Evolutionary conservation across 139 green algal species (phyloP), one percentile per base, ranked within the genome.

Genomic region (Chlamydomonas eustigma): DNA sequence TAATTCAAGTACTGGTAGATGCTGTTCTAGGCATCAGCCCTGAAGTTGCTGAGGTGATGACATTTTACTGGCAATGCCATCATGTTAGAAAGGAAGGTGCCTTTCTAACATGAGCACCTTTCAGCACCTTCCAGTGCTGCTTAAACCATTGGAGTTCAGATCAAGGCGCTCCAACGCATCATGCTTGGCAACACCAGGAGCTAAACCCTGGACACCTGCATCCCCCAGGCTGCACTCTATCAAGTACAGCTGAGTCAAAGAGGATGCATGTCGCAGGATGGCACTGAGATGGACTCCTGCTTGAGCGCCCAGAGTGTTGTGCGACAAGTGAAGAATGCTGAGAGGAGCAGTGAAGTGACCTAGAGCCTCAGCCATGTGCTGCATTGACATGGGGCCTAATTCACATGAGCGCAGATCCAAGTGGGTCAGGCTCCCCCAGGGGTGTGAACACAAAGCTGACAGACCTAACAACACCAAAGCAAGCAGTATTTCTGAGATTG

Each of bases 251-350:
- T 70, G 34, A 4, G 25, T 28, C 18, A 80, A 39, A 6, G 18
- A 30, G 0, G 34, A 28, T 36, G 22, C 34, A 1, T 18, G 31
- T 24, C 5, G 3, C 34, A 80, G 35, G 30, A 80, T 38, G 34
- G 37, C 30, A 28, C 39, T 2, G 2, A 80, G 39, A 24, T 35
- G 65, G 18, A 2, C 28, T 2, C 64, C 75, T 8, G 64, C 75
- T 32, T 18, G 39, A 1, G 39, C 33, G 28, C 75, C 75, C 39
- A 80, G 65, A 34, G 30, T 5, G 75, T 80, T 80, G 39, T 64
- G 65, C 24, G 71, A 51, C 75, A 80, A 44, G 8, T 72, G 39
- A 0, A 80, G 39, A 35, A 50, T 37, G 37, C 12, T 5, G 44
- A 80, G 50, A 33, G 39, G 37, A 31, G n/a, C 39, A 34, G 64